Evolutionary conservation across 305 asterid genomes (phyloP).

Genomic region (Caryopteris hybrid): DNA sequence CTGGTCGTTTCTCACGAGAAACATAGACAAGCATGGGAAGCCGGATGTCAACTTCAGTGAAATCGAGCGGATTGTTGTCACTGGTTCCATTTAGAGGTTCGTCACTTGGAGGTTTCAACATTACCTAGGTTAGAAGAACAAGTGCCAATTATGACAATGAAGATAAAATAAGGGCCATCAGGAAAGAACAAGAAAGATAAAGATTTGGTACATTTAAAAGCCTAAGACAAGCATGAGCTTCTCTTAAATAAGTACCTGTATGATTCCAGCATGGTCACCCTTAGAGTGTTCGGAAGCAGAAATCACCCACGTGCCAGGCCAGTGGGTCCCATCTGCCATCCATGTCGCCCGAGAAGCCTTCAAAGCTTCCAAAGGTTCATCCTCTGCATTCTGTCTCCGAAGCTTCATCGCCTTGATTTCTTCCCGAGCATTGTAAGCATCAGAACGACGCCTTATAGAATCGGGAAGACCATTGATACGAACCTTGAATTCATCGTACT

Average conservation of each 20-base stretch:
- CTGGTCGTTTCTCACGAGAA: slow-evolving; percentile 82
- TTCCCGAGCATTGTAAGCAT: slow-evolving; percentile 80
- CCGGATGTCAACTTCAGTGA: slow-evolving; percentile 66
- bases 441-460: slow-evolving; percentile 77
- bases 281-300: slow-evolving; percentile 62
- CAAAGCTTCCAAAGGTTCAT: slow-evolving; percentile 50
- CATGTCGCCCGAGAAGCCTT: slow-evolving; percentile 77
- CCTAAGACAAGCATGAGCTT: not conserved
- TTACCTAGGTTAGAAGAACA: slow-evolving; percentile 45
- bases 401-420: slow-evolving; percentile 77
- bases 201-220: not conserved
- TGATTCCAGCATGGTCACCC: slow-evolving; percentile 90
- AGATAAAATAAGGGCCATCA: too few relatives aligned
- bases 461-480: slow-evolving; percentile 82
- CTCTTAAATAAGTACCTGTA: slow-evolving; percentile 47
- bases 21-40: slow-evolving; percentile 73
- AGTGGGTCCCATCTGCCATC: slow-evolving; percentile 96
- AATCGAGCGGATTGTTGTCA: slow-evolving; percentile 48
- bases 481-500: slow-evolving; percentile 87
- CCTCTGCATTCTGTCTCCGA: slow-evolving; percentile 54
- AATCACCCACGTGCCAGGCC: slow-evolving; percentile 85
- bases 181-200: too few relatives aligned
- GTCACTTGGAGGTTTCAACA: slow-evolving; percentile 90
- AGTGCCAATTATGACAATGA: not conserved
- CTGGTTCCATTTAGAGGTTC: slow-evolving; percentile 51